Base-by-base conservation (phyloP, 345 rosid genomes). In the Hirschfeldia incana region DNA sequence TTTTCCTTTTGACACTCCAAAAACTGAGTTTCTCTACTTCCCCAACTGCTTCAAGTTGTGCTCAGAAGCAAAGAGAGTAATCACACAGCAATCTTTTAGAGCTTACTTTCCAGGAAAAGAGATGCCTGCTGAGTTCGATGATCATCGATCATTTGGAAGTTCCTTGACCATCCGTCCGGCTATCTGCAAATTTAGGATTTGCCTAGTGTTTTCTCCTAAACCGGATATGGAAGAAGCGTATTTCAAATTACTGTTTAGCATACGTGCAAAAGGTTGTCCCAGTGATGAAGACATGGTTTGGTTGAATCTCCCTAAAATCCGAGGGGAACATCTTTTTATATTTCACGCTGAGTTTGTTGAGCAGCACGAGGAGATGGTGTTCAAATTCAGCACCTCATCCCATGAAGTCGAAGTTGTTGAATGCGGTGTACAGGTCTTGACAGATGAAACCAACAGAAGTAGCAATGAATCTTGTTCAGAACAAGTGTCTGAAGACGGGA, bases 121-220 rank as follows among this genome's bases (percentile, higher is more conserved):
- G 0, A 2, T 78, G 0, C 72, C 76, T 3, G 36, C 2, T 0
- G 76, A 71, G 61, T 78, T 78, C 10, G 4, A 6, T 4, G 4
- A 1, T 8, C 60, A 71, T 5, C 27, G 61, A 64, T 70, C 66
- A 8, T 4, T 3, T 0, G 72, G 81, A 37, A 55, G 1, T 36
- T 78, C 29, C 1, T 12, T 78, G 51, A 71, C 49, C 61, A 65
- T 78, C 11, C 37, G 44, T 64, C 44, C 67, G 5, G 39, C 13
- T 64, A 3, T 64, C 12, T 64, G 44, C 44, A 33, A 33, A 10
- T 64, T 64, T 33, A 64, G 27, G 67, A 64, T 64, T 64, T 64
- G 67, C 6, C 44, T 33, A 12, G 44, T 64, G 67, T 13, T 33
- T 33, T 64, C 44, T 4, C 67, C 67, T 32, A 32, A n/a, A 63